Evolutionary conservation across 306 rosid species (phyloP).

Genomic region (Benincasa hispida): DNA sequence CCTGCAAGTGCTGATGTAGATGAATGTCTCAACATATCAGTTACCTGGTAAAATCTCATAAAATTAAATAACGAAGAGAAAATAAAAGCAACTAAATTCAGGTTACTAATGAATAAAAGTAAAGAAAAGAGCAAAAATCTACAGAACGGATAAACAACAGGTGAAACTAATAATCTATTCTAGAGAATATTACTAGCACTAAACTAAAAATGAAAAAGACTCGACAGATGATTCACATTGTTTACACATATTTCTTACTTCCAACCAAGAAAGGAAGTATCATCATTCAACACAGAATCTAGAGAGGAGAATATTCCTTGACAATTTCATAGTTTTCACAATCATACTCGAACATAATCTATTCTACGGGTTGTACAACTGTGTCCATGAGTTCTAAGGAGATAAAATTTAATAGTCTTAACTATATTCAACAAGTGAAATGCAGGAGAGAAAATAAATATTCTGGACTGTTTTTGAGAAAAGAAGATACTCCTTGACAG

Average conservation of each 20-base stretch:
- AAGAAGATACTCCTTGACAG: background rate
- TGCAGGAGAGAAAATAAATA: background rate
- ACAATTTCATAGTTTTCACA: background rate
- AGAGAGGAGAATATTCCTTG: background rate
- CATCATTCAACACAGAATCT: background rate
- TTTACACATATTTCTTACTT: background rate
- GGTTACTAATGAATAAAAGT: background rate
- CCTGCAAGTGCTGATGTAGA: constrained; percentile 56
- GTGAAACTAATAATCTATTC: background rate
- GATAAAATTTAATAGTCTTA: background rate
- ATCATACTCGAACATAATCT: too few species aligned
- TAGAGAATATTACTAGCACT: background rate
- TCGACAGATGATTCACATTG: background rate
- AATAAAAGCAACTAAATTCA: background rate
- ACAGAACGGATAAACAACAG: background rate
- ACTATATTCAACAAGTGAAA: background rate
- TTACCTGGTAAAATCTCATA: constrained; percentile 39
- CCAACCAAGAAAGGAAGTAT: background rate
- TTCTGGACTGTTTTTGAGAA: background rate
- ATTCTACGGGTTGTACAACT: too few species aligned
- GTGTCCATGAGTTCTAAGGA: too few species aligned
- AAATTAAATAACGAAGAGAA: background rate
- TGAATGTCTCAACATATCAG: constrained; percentile 60
- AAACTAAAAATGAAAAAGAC: background rate
- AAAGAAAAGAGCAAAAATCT: background rate